Conservation (phyloP, 2,329 filamentous ascomycete species). For the Thelonectria blattea region DNA sequence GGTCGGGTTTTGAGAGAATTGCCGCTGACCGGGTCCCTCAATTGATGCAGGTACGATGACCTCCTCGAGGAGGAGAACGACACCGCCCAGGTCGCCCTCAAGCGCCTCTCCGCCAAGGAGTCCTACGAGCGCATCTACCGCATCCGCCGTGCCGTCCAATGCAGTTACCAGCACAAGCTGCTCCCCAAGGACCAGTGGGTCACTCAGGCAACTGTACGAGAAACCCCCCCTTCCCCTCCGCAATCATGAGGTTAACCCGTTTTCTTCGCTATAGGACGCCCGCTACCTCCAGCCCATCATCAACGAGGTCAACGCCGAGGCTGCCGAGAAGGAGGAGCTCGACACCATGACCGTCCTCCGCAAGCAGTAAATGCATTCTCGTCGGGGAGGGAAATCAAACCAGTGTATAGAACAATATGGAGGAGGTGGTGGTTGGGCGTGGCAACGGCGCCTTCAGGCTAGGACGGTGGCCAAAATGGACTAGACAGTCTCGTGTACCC, state of each 20-base stretch:
- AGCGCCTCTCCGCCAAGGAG: slow-evolving; percentile 88
- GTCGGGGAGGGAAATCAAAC: slow-evolving; percentile 17
- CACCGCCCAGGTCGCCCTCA: slow-evolving; percentile 82
- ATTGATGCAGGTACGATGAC: slow-evolving; percentile 79
- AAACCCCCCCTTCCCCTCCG: slow-evolving; percentile 20
- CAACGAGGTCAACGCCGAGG: slow-evolving; percentile 55
- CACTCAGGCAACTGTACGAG: slow-evolving; percentile 58
- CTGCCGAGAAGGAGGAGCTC: slow-evolving; percentile 59
- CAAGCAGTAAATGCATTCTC: slow-evolving; percentile 50
- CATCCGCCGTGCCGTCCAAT: slow-evolving; percentile 91
- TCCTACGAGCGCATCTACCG: slow-evolving; percentile 98
- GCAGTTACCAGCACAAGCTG: slow-evolving; percentile 67
- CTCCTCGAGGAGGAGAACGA: slow-evolving; percentile 93
- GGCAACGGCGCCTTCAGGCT: slow-evolving; percentile 32
- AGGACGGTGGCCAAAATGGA: slow-evolving; percentile 34
- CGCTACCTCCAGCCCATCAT: slow-evolving; percentile 62
- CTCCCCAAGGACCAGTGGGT: slow-evolving; percentile 68
- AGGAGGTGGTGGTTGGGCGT: slow-evolving; percentile 28
- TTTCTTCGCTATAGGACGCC: slow-evolving; percentile 48
- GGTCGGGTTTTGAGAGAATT: slow-evolving; percentile 1
- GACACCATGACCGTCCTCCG: slow-evolving; percentile 58
- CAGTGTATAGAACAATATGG: slow-evolving; percentile 23
- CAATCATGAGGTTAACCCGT: slow-evolving; percentile 19
- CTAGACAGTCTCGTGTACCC: slow-evolving; percentile 44
- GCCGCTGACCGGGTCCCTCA: slow-evolving; percentile 33